Percentiles rank a stretch among this genome's conserved stretches.
These are phyloP conservation scores for Trypanosoma avium DNA, from an alignment of 208 protist species.

Conservation along the genomic window DNA sequence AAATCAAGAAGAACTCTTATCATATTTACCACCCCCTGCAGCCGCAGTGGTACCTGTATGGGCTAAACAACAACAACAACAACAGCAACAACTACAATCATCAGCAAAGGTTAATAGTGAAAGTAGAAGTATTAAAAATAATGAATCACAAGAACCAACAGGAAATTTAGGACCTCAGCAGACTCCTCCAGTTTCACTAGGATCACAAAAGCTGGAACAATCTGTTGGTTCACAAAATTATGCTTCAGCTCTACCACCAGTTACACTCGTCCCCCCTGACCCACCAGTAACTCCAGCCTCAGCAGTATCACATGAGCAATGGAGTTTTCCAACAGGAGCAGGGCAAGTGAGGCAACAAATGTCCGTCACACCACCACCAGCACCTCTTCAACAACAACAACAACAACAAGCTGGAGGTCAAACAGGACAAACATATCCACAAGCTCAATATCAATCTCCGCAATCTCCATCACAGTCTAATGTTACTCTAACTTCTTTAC, in stretches of 20 bases:
- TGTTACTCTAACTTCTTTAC: not conserved
- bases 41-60: constrained; percentile 44
- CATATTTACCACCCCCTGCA: constrained; percentile 34
- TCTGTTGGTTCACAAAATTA: not conserved
- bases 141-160: not conserved
- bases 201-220: constrained; percentile 20
- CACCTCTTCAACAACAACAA: constrained; percentile 14
- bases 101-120: too few species aligned
- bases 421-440: not conserved
- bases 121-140: not conserved
- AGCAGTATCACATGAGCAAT: constrained; percentile 8
- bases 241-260: constrained; percentile 2
- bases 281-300: constrained; percentile 12
- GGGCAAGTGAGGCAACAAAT: not conserved
- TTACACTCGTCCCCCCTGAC: constrained; percentile 9
- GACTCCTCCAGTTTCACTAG: constrained; percentile 26
- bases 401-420: not conserved
- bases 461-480: constrained; percentile 5
- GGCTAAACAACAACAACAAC: constrained; percentile 25
- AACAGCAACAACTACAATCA: not conserved
- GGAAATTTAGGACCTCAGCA: not conserved
- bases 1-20: not conserved
- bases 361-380: not conserved
- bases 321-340: constrained; percentile 10
- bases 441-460: not conserved